Percentiles rank a stretch among this genome's conserved stretches.
These are phyloP conservation scores for Puccinia polysora DNA, from an alignment of 1,284 basidiomycete species.

Conservation along the genomic window DNA sequence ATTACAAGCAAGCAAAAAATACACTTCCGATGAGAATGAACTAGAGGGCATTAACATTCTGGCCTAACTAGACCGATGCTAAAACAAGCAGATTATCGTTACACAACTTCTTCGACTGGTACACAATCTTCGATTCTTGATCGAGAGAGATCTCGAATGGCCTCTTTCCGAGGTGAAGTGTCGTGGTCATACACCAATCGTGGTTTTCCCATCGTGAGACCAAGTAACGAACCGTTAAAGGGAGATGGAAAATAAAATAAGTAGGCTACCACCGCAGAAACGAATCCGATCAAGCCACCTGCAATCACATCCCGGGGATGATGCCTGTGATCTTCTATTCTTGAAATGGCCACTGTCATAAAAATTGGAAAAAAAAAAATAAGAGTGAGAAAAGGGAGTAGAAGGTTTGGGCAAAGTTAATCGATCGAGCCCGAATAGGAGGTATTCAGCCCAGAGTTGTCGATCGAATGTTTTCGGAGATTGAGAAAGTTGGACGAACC, in stretches of 20 bases:
- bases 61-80: too few species aligned
- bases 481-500: slow-evolving; percentile 12
- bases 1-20: too few species aligned
- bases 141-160: neutral
- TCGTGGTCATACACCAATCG: slow-evolving; percentile 31
- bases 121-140: neutral
- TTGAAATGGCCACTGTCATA: slow-evolving; percentile 23
- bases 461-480: neutral
- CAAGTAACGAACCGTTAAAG: slow-evolving; percentile 29
- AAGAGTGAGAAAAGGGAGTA: too few species aligned
- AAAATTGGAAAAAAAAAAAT: neutral
- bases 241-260: slow-evolving; percentile 42
- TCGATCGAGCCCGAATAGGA: neutral
- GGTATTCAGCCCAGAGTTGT: neutral
- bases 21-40: too few species aligned
- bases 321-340: slow-evolving; percentile 38
- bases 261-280: slow-evolving; percentile 32
- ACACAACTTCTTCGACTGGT: slow-evolving; percentile 4
- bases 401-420: too few species aligned
- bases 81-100: too few species aligned
- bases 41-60: too few species aligned
- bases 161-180: slow-evolving; percentile 12
- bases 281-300: slow-evolving; percentile 32
- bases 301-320: slow-evolving; percentile 36
- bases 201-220: slow-evolving; percentile 38